Percentiles rank a stretch among this genome's conserved stretches.
phyloP scores from a whole-genome alignment of 441 rosid genomes.

The Iberis amara region DNA sequence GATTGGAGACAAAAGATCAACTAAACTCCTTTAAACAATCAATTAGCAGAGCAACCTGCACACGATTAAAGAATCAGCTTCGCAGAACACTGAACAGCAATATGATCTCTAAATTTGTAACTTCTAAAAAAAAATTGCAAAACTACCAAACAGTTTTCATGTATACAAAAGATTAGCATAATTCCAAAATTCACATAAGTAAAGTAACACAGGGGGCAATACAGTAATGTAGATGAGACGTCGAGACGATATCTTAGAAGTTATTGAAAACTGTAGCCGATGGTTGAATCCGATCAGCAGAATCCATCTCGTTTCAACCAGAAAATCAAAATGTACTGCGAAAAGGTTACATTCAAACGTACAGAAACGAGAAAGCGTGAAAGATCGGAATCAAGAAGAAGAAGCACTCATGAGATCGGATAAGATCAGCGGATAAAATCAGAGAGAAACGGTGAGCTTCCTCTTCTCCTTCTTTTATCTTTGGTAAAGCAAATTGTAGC shows the following conservation, averaged over 20 bases:
- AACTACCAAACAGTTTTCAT: neutral
- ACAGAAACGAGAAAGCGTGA: too few species aligned
- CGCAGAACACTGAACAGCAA: slow-evolving; percentile 7
- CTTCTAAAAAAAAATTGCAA: too few species aligned
- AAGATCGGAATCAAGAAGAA: too few species aligned
- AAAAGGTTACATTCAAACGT: too few species aligned
- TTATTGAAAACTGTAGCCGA: too few species aligned
- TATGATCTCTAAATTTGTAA: too few species aligned
- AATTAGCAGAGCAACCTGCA: slow-evolving; percentile 8
- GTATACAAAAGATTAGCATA: slow-evolving; percentile 1
- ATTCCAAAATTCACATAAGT: slow-evolving; percentile 2
- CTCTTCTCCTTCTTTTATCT: slow-evolving; percentile 8
- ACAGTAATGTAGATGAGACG: neutral
- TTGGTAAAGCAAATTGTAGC: too few species aligned
- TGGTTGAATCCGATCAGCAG: too few species aligned
- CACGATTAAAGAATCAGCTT: slow-evolving; percentile 2
- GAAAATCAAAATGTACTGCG: too few species aligned
- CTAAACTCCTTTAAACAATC: slow-evolving; percentile 11
- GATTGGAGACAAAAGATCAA: neutral
- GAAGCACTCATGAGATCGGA: neutral
- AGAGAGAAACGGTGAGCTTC: slow-evolving; percentile 17
- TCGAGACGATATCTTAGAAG: slow-evolving; percentile 1
- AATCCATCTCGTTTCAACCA: too few species aligned
- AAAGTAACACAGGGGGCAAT: neutral
- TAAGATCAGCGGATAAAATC: slow-evolving; percentile 3